Evolutionary conservation across 169 alveolate genomes (phyloP), one percentile per base, ranked within the genome.

Genomic region (Plasmodium sp.): DNA sequence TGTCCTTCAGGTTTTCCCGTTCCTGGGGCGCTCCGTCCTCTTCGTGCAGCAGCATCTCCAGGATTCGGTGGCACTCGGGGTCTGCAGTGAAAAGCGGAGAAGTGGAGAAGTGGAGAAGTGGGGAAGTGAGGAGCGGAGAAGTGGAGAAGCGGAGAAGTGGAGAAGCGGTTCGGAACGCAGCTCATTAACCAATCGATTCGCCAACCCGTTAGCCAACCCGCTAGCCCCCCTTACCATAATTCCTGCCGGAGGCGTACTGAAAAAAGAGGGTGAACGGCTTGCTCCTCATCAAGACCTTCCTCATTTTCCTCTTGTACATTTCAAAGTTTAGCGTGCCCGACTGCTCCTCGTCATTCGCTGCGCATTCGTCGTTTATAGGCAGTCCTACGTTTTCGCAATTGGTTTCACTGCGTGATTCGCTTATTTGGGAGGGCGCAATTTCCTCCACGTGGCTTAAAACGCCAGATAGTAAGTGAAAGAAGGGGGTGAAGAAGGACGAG

Each of bases 401-500:
- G 10, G 77, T 22, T 27, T 18, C 56, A 54, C 27, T 43, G 39
- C 3, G 36, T 43, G 34, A 83, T 56, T n/a, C 9, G 1, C 34
- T 10, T 48, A 83, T n/a, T 39, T 62, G 27, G 6, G 33, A 36
- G 16, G 77, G 1, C 34, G 79, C 41, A 80, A 80, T 72, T 16
- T 79, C 75, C 7, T 90, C 75, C 54, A 80, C 41, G 73, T 90
- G 77, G 48, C 43, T 80, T 43, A 90, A 27, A 36, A 90, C 71
- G 41, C 43, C 51, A 16, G 94, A 41, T 31, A 90, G 62, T 18
- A 90, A 90, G 56, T 90, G 81, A 80, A 80, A 90, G 39, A 90
- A 90, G 51, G 86, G 94, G 72, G 84, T 90, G 73, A 90, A 90
- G 74, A 90, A 90, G 6, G 94, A 90, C n/a, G 94, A 80, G 85